Conservation (phyloP, 164 flowering plant species). For the Magnolia changhungtana region DNA sequence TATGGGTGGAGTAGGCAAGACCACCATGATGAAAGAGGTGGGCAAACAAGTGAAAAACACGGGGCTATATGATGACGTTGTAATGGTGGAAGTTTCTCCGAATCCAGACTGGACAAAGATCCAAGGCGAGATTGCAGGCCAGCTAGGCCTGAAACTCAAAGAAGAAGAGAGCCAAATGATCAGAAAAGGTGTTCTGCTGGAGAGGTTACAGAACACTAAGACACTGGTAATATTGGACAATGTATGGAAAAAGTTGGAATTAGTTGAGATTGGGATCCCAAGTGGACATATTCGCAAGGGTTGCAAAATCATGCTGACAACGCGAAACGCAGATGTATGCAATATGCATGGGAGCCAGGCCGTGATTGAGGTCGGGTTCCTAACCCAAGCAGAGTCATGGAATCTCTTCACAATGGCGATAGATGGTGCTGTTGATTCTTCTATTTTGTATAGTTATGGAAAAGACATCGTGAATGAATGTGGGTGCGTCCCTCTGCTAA, state of each 20-base stretch:
- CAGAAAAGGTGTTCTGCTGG: slow-evolving; percentile 9
- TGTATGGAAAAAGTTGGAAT: slow-evolving; percentile 25
- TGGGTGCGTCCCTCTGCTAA: slow-evolving; percentile 23
- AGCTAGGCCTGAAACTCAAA: not conserved
- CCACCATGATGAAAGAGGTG: slow-evolving; percentile 7
- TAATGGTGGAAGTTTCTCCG: slow-evolving; percentile 7
- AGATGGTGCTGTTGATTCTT: slow-evolving; percentile 7
- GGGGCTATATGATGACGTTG: slow-evolving; percentile 8
- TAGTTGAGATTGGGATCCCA: slow-evolving; percentile 27
- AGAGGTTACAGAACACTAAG: slow-evolving; percentile 7
- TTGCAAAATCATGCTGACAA: slow-evolving; percentile 21
- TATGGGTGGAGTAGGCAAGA: slow-evolving; percentile 4
- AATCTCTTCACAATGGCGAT: slow-evolving; percentile 12
- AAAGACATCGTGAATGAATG: slow-evolving; percentile 19
- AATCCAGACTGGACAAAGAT: not conserved
- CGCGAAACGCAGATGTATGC: slow-evolving; percentile 17
- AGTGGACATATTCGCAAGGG: not conserved
- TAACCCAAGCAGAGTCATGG: slow-evolving; percentile 20
- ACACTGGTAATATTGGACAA: slow-evolving; percentile 33
- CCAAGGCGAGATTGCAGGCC: slow-evolving; percentile 10
- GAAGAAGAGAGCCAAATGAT: not conserved
- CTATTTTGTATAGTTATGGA: not conserved
- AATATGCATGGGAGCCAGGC: slow-evolving; percentile 4
- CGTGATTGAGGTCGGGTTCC: not conserved
- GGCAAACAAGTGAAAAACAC: slow-evolving; percentile 4